These are phyloP conservation scores for Colletotrichum noveboracense DNA, from an alignment of 2,329 filamentous ascomycete species.

Conservation along the genomic window DNA sequence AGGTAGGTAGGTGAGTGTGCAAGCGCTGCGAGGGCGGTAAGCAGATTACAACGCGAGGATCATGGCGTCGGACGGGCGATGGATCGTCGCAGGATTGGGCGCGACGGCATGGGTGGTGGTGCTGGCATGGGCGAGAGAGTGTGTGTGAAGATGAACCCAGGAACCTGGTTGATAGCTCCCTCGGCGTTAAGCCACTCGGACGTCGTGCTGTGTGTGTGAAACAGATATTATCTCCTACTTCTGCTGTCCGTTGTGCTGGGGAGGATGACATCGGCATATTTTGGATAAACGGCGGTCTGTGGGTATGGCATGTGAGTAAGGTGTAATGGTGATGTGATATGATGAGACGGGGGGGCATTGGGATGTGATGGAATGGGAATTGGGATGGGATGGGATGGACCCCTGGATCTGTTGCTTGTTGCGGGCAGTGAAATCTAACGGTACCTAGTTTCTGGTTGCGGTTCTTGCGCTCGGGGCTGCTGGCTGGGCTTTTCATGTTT, in stretches of 20 bases:
- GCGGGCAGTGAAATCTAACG: neutral
- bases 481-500: no score
- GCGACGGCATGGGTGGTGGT: neutral
- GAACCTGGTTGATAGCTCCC: conserved; percentile 5
- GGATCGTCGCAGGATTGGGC: neutral
- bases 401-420: neutral
- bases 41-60: neutral
- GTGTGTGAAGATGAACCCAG: neutral
- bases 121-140: neutral
- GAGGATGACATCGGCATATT: neutral
- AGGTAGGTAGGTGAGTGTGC: neutral
- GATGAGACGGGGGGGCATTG: neutral
- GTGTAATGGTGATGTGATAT: neutral
- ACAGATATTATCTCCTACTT: neutral
- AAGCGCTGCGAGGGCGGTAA: neutral
- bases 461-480: neutral
- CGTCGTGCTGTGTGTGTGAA: neutral
- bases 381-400: neutral
- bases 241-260: neutral
- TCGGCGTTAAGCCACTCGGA: conserved; percentile 1
- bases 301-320: neutral
- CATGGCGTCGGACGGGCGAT: neutral
- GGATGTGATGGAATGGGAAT: neutral
- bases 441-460: neutral
- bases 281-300: neutral